A percentile compares a stretch with the other conserved stretches of the same genome.
These are phyloP conservation scores for Botrytis byssoidea DNA, from an alignment of 2,329 filamentous ascomycete genomes.

Conservation along the genomic window DNA sequence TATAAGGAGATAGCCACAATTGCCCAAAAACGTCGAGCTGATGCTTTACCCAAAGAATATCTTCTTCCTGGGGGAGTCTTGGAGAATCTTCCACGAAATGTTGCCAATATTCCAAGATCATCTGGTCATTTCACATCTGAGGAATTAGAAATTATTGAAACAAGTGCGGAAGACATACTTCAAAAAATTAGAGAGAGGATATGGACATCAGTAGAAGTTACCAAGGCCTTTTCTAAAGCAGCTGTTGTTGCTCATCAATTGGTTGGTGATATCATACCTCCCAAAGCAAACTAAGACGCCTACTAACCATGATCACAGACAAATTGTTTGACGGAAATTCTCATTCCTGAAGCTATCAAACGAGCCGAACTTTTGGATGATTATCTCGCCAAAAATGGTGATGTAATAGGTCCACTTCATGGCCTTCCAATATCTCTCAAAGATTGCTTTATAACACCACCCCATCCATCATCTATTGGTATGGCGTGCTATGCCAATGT, in stretches of 20 bases:
- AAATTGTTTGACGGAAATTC: constrained; percentile 58
- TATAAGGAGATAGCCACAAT: constrained; percentile 42
- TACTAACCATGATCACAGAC: constrained; percentile 42
- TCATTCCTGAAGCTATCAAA: constrained; percentile 53
- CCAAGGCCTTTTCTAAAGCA: constrained; percentile 49
- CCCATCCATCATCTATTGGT: constrained; percentile 40
- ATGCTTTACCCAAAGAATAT: constrained; percentile 37
- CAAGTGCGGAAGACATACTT: constrained; percentile 32
- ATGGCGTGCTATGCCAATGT: constrained; percentile 41
- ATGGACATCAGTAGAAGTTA: constrained; percentile 40
- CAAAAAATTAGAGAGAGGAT: constrained; percentile 26
- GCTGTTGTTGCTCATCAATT: constrained; percentile 49
- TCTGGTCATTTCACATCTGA: constrained; percentile 18
- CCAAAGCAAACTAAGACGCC: background rate
- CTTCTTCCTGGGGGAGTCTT: constrained; percentile 32
- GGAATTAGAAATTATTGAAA: constrained; percentile 34
- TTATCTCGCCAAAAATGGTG: constrained; percentile 44
- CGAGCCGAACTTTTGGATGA: constrained; percentile 53
- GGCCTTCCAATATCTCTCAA: constrained; percentile 45
- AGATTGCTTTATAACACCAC: constrained; percentile 42
- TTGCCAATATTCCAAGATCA: constrained; percentile 10
- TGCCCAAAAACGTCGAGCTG: constrained; percentile 40
- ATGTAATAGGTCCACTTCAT: constrained; percentile 43
- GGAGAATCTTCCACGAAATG: constrained; percentile 27
- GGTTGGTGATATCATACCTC: constrained; percentile 33